A percentile compares a stretch with the other conserved stretches of the same genome.
phyloP scores from a whole-genome alignment of 345 rosid genomes.

The Arabidopsis thaliana region DNA sequence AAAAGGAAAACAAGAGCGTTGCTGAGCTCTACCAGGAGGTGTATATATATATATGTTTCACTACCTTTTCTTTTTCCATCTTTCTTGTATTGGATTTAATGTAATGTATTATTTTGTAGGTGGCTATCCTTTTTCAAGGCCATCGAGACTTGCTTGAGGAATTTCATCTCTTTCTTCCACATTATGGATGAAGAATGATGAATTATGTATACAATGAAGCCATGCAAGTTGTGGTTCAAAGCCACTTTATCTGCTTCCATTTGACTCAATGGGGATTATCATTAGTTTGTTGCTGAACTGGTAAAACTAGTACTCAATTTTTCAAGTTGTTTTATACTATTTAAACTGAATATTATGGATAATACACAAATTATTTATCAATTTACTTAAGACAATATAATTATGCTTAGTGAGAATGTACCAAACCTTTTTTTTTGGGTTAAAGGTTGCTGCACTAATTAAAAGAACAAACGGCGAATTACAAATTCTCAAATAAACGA shows the following conservation, averaged over 20 bases:
- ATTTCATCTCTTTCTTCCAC: constrained; percentile 74
- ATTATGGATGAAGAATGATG: background rate
- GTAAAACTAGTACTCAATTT: background rate
- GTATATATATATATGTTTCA: constrained; percentile 6
- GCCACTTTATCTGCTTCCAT: background rate
- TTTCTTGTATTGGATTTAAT: background rate
- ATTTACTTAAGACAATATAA: background rate
- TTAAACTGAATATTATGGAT: background rate
- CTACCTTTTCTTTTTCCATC: background rate
- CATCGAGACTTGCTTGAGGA: constrained; percentile 77
- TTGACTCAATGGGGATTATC: constrained; percentile 3
- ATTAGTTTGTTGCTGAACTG: background rate
- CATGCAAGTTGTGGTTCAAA: background rate
- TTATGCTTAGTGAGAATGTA: background rate
- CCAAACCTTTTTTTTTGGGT: background rate
- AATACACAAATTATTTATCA: background rate
- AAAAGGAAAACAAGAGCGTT: constrained; percentile 67
- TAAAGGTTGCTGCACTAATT: too few species aligned
- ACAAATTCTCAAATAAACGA: too few species aligned
- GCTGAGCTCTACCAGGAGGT: constrained; percentile 80
- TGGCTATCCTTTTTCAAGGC: constrained; percentile 70
- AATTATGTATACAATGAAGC: background rate
- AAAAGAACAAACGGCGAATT: too few species aligned
- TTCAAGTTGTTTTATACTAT: background rate
- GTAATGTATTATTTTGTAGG: constrained; percentile 48